Base-by-base conservation (phyloP, 192 early-diverging fungal species). In the Backusella westeae region DNA sequence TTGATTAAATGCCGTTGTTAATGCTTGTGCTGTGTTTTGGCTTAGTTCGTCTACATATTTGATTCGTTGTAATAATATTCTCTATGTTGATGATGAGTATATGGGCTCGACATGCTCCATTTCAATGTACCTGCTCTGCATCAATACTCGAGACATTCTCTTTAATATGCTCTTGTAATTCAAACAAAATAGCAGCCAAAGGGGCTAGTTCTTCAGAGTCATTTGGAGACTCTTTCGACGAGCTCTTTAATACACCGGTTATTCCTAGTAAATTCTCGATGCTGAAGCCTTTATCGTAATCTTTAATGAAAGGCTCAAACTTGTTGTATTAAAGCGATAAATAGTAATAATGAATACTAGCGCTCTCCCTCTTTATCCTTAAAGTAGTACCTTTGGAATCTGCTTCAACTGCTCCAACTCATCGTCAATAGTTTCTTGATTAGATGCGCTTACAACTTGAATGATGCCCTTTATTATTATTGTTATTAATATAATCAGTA, bases 261-360 rank as follows among this genome's bases (percentile, higher is more conserved):
- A 71, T 46, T 15, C 70, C 70, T 23, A 71, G 29, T 49, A 71
- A 34, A 49, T 49, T 36, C 23, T 71, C 70, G 7, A 71, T 41
- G 6, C 26, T 36, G 19, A 71, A 71, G 4, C 70, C 70, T 32
- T 71, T 71, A 29, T 71, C 70, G 1, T 71, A 44, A 7, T 71
- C 70, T 71, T 71, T 71, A 46, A 49, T 46, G 29, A 71, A 71
- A 26, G 70, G 70, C 7, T 44, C 44, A 49, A 71, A 71, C 39
- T 67, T 35, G 26, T 63, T 63, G 10, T 29, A 26, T 63, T 29
- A 21, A 56, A 56, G 5, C 4, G n/a, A 4, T 2, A 23, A 26
- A 21, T 14, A 0, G 23, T 23, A 1, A 10, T 21, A n/a, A 52
- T n/a, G 10, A 23, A 29, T 29, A 14, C 14, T 14, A 4, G 56